Evolutionary conservation across 305 asterid species (phyloP).

Genomic region (Fraxinus ornus): DNA sequence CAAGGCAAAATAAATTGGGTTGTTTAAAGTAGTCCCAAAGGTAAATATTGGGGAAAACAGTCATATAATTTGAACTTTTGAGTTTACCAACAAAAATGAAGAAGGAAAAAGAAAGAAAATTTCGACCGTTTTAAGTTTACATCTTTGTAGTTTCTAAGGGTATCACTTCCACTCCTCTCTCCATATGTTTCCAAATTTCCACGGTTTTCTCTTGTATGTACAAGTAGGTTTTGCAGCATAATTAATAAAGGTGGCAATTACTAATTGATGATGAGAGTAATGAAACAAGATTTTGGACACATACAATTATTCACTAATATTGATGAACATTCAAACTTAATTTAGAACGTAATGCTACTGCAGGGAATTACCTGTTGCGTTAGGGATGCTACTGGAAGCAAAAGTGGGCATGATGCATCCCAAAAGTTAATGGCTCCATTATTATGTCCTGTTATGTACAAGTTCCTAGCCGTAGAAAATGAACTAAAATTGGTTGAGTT

Average conservation of each 20-base stretch:
- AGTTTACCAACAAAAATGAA: conserved; percentile 9
- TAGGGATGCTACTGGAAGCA: conserved; percentile 61
- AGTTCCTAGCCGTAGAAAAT: conserved; percentile 64
- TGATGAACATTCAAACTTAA: neutral
- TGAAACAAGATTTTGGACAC: neutral
- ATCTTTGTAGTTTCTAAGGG: neutral
- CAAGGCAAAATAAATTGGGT: conserved; percentile 12
- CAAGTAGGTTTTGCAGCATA: neutral
- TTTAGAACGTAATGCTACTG: neutral
- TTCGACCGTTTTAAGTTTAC: neutral
- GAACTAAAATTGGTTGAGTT: conserved; percentile 35
- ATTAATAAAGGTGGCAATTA: neutral
- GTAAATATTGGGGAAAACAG: neutral
- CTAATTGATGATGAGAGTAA: neutral
- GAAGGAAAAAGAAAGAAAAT: neutral
- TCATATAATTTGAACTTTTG: neutral
- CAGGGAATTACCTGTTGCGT: conserved; percentile 65
- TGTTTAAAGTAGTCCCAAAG: neutral
- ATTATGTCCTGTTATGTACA: conserved; percentile 74
- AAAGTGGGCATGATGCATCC: conserved; percentile 86
- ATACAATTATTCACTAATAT: conserved; percentile 1
- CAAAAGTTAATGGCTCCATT: conserved; percentile 82
- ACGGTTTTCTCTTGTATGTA: neutral
- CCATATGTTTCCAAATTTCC: neutral
- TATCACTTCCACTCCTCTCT: neutral